Base-by-base conservation (phyloP, 2,329 filamentous ascomycete genomes). In the Fusarium chuoi region DNA sequence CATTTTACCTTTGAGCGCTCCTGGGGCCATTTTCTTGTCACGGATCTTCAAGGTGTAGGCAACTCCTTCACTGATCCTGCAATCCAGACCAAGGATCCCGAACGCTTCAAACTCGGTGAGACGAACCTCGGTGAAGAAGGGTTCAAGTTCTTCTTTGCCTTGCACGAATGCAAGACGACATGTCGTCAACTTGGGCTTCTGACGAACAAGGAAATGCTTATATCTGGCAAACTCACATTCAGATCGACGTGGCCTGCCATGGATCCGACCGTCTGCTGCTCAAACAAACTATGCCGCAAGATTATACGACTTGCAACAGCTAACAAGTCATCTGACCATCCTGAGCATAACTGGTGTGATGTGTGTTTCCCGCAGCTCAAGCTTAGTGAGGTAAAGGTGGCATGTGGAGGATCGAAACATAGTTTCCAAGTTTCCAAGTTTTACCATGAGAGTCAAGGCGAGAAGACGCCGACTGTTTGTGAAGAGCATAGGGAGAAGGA, bases 1-100 rank as follows among this genome's bases (percentile, higher is more conserved):
- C 83, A 85, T 62, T 84, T 84, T 46, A 84, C 83, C 7, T 84
- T 82, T 60, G 83, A 84, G 77, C 81, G 83, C 8, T 84, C 83
- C 1, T 70, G 69, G 55, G 83, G 82, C 24, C 61, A 64, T 26
- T 79, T 84, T 44, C 57, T 84, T 5, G 79, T 84, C 11, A 72
- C 59, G 41, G 82, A 84, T 69, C 70, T 84, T 15, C 83, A 84
- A 65, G 82, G 83, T 10, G 81, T 83, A 2, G 82, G 78, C n/a
- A 46, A 75, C 24, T 45, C 79, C 12, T 73, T 83, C 18, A 84
- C 82, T 10, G 83, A 84, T 56, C 83, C 83, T 24, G 78, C 77
- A 6, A 78, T 84, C 44, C 83, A 84, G 38, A 83, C 83, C 4
- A 57, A 52, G 6, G 81, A 84, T 60, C 68, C 63, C 6, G 63